phyloP scores from a whole-genome alignment of 768 basidiomycete species.

The Paxillus involutus region DNA sequence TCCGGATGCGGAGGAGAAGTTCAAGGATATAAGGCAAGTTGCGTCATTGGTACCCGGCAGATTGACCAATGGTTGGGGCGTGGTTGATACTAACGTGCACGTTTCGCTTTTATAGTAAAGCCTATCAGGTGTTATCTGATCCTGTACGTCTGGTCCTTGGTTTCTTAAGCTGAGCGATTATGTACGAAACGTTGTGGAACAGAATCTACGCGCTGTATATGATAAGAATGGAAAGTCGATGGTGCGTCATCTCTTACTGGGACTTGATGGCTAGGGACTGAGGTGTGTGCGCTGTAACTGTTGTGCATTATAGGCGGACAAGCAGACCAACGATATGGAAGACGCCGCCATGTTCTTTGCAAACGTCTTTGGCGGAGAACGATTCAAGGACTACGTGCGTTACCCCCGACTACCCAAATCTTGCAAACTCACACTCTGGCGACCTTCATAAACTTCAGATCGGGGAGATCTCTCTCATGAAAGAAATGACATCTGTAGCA shows the following conservation, averaged over 20 bases:
- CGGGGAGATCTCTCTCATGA: slow-evolving; percentile 95
- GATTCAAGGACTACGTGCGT: slow-evolving; percentile 86
- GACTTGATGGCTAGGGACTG: slow-evolving; percentile 5
- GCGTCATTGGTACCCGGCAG: not conserved
- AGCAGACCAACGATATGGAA: slow-evolving; percentile 81
- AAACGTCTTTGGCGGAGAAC: slow-evolving; percentile 93
- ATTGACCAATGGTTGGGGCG: slow-evolving; percentile 8
- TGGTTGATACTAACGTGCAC: slow-evolving; percentile 14
- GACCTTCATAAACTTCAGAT: slow-evolving; percentile 53
- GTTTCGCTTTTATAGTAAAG: slow-evolving; percentile 60
- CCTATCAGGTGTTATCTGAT: slow-evolving; percentile 90
- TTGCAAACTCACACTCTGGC: slow-evolving; percentile 1
- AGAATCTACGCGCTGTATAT: slow-evolving; percentile 87
- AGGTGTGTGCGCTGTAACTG: not conserved
- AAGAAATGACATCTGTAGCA: slow-evolving; percentile 85
- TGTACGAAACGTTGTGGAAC: slow-evolving; percentile 15
- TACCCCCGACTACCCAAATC: not conserved
- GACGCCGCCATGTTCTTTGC: slow-evolving; percentile 96
- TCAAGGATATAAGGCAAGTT: slow-evolving; percentile 89
- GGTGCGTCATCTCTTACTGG: slow-evolving; percentile 41
- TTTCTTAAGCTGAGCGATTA: not conserved
- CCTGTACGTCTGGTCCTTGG: slow-evolving; percentile 48
- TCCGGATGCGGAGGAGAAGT: slow-evolving; percentile 91
- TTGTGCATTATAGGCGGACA: slow-evolving; percentile 52
- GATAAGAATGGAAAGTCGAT: slow-evolving; percentile 94